Evolutionary conservation across 768 basidiomycete species (phyloP), one percentile per base, ranked within the genome.

Genomic region (Boletus patriciae): DNA sequence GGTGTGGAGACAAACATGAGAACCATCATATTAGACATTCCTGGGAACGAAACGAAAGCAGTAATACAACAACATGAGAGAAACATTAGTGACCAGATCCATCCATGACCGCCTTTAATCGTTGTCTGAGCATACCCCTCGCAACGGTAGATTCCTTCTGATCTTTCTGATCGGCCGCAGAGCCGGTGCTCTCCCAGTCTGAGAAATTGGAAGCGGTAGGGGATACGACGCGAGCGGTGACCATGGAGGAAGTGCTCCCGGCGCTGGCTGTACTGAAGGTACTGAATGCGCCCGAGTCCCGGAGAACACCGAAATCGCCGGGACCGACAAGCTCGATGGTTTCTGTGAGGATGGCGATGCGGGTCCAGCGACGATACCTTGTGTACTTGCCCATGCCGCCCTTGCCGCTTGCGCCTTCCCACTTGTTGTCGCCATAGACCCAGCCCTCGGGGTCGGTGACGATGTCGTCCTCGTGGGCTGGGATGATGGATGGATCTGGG

Each of bases 401-500:
- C 62, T 86, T 88, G 53, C 77, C 76, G 52, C 84, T 86, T 44
- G 81, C 77, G 19, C 76, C 80, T 67, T 97, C 94, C 94, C 94
- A 98, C 70, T 97, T 96, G 70, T 98, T 98, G 63, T 95, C 94
- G 3, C 86, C 88, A 65, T 94, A 97, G 7, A 94, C 81, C 94
- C 94, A 98, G 5, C 94, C 94, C 58, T 95, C 92, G 4, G 78
- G 68, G 67, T 98, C 94, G 2, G 94, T 96, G 37, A 75, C 68
- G 29, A 76, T 73, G 43, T 86, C 82, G 51, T 84, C 82, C 3
- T 80, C 79, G 16, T 73, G 72, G 3, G 69, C 66, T 38, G 51
- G 73, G 65, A 52, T 72, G 48, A 64, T 70, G 33, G 66, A 61
- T 3, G 66, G 55, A 47, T 72, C 70, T 16, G 72, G 68, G 19